Percentiles rank a stretch among this genome's conserved stretches.
phyloP scores from a whole-genome alignment of 768 basidiomycete genomes.

The Boletus vermiculosoides region DNA sequence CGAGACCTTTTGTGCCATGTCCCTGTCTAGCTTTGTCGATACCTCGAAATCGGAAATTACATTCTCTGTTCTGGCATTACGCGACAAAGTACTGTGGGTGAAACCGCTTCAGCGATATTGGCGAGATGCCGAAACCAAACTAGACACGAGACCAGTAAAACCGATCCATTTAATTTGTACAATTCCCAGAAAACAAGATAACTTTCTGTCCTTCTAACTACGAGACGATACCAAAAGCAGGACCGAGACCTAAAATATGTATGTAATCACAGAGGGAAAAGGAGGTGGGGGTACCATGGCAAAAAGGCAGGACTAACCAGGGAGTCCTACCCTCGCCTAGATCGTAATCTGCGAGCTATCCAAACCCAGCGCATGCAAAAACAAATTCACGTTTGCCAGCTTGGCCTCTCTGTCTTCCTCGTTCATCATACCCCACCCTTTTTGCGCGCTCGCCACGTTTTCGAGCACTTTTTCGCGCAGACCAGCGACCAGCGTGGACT shows the following conservation, averaged over 20 bases:
- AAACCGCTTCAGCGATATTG: neutral
- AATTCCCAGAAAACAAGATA: conserved; percentile 19
- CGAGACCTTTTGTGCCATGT: conserved; percentile 24
- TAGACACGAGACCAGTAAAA: neutral
- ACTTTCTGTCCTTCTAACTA: conserved; percentile 18
- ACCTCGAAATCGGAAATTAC: neutral
- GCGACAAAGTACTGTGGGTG: neutral
- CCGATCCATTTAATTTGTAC: conserved; percentile 16
- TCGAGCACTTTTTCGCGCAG: conserved; percentile 93
- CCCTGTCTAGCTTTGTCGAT: conserved; percentile 6
- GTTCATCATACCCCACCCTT: conserved; percentile 62
- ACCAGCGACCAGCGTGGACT: conserved; percentile 79
- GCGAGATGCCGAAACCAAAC: neutral
- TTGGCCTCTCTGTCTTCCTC: conserved; percentile 76
- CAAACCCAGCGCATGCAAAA: conserved; percentile 75
- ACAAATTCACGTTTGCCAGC: conserved; percentile 90
- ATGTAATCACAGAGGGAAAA: neutral
- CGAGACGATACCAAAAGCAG: conserved; percentile 6
- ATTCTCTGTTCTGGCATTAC: neutral
- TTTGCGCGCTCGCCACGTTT: conserved; percentile 77
- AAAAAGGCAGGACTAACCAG: neutral
- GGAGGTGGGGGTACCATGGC: too few relatives aligned
- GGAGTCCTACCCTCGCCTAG: conserved; percentile 16
- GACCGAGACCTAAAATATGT: conserved; percentile 4
- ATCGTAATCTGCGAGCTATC: conserved; percentile 70